Evolutionary conservation across 176 grass and related monocot genomes (phyloP), one percentile per base, ranked within the genome.

Genomic region (Lolium perenne): DNA sequence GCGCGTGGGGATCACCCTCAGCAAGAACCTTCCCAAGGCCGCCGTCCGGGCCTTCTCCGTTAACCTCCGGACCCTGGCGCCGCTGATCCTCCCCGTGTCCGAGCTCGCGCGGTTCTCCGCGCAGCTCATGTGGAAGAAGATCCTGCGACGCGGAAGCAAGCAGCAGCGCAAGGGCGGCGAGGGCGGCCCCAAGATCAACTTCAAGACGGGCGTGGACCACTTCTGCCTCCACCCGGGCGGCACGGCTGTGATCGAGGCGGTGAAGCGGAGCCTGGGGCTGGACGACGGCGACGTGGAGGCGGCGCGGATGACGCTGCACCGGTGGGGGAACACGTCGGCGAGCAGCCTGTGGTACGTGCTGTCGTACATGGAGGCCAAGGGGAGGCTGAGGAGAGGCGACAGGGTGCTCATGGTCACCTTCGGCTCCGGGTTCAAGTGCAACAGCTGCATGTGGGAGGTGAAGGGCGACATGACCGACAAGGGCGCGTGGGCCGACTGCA

Each of bases 331-430:
- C 89, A 95, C 94, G 32, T 95, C 91, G 48, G 85, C 88, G 77
- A 95, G 94, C 74, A 91, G 88, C 26, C 84, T 91, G 40, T 95
- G 91, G 94, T 95, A 93, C 72, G 94, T 91, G 78, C 80, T 95
- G 2, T 89, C 86, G 3, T 95, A 95, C 91, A 64, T 87, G 38
- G 38, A 95, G 80, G 88, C 88, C 0, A 89, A 89, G 55, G 91
- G 91, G 9, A 77, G 86, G 29, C 83, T 93, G 7, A 67, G 58
- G n/a, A 81, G 35, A 45, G 91, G 91, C 0, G 77, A 95, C 78
- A 79, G 84, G 35, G 88, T 78, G 22, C 89, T 89, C 84, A 89
- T 91, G 86, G 80, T 93, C 6, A 87, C 86, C 0, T 91, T 95
- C 59, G 94, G 89, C 1, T 95, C 91, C 0, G 94, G 91, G 2